These are phyloP conservation scores for Scutellaria baicalensis DNA, from an alignment of 257 asterid genomes.

Conservation along the genomic window DNA sequence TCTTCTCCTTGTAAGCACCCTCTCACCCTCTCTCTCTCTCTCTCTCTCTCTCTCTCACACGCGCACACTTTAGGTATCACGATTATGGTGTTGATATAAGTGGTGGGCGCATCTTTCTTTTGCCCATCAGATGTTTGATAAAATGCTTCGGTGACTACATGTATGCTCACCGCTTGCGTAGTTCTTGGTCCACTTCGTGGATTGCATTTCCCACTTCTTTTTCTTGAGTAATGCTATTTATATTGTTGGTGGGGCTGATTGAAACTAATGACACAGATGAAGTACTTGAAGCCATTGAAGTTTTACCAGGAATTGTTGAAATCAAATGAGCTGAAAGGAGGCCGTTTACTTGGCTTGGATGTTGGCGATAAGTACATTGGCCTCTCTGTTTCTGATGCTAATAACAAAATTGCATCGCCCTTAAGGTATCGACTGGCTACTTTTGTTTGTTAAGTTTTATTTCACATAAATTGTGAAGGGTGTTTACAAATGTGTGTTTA, in stretches of 20 bases:
- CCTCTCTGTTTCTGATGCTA: conserved; percentile 67
- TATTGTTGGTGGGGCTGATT: conserved; percentile 8
- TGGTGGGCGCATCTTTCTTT: neutral
- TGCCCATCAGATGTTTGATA: conserved; percentile 11
- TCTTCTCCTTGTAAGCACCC: neutral
- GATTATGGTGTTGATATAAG: neutral
- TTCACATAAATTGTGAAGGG: neutral
- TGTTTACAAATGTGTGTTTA: neutral
- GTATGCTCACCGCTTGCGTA: neutral
- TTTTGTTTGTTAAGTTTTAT: neutral
- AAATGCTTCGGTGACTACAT: conserved; percentile 13
- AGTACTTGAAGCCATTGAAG: conserved; percentile 51
- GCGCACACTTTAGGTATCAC: no score
- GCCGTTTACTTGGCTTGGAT: conserved; percentile 82
- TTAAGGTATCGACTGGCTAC: conserved; percentile 38
- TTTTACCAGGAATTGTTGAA: conserved; percentile 56
- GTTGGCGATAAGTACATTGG: conserved; percentile 93
- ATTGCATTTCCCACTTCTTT: neutral
- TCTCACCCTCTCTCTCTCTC: neutral
- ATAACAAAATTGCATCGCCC: conserved; percentile 64
- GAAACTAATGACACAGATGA: conserved; percentile 44
- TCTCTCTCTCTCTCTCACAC: neutral
- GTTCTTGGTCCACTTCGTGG: neutral
- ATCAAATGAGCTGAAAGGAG: conserved; percentile 26
- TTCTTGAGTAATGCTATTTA: neutral